Conservation (phyloP, 768 basidiomycete genomes). For the Zangia roseola region DNA sequence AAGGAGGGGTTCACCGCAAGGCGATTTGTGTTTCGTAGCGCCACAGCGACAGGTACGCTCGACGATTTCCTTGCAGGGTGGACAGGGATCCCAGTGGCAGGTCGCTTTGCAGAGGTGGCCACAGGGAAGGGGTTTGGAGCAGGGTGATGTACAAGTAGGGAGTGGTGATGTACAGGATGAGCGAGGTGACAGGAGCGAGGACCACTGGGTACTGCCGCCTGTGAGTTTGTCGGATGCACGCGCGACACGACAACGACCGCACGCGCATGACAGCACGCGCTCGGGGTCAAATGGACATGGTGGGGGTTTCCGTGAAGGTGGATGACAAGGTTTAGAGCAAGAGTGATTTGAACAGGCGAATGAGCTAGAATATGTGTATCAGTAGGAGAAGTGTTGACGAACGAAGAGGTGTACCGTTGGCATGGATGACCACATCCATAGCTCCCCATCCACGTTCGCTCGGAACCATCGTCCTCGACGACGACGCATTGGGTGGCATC, state of each 20-base stretch:
- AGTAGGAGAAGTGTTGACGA: neutral
- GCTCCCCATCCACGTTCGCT: slow-evolving; percentile 62
- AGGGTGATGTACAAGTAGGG: slow-evolving; percentile 72
- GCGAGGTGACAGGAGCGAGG: slow-evolving; percentile 39
- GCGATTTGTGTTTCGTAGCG: slow-evolving; percentile 48
- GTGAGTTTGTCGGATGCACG: slow-evolving; percentile 36
- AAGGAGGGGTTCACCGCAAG: slow-evolving; percentile 42
- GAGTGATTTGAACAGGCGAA: slow-evolving; percentile 79
- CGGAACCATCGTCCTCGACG: slow-evolving; percentile 31
- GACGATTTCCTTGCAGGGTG: slow-evolving; percentile 70
- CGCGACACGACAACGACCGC: slow-evolving; percentile 53
- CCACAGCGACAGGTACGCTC: slow-evolving; percentile 88
- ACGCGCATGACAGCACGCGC: slow-evolving; percentile 73
- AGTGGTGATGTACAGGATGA: slow-evolving; percentile 68
- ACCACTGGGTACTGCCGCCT: neutral
- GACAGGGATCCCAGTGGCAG: slow-evolving; percentile 82
- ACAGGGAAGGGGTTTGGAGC: slow-evolving; percentile 68
- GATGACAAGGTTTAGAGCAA: slow-evolving; percentile 78
- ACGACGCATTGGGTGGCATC: slow-evolving; percentile 33
- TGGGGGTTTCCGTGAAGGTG: slow-evolving; percentile 55
- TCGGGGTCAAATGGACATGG: slow-evolving; percentile 75
- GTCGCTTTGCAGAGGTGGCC: slow-evolving; percentile 65
- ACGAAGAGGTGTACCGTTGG: slow-evolving; percentile 41
- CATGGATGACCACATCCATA: slow-evolving; percentile 64
- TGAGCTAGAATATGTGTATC: slow-evolving; percentile 34